Conservation (phyloP, 257 asterid species). For the Solanum megistacrolobum region DNA sequence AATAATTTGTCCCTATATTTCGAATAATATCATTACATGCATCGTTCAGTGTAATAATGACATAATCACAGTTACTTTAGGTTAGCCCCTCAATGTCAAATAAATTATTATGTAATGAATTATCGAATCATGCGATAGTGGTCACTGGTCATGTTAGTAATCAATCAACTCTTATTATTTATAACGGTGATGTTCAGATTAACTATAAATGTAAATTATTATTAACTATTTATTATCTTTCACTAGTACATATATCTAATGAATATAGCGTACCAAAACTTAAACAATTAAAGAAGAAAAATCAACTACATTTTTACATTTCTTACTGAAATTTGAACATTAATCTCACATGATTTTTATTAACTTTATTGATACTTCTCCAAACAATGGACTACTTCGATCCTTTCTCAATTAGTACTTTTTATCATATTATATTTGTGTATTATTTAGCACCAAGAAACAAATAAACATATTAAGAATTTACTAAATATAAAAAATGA, state of each 20-base stretch:
- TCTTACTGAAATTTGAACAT: not conserved
- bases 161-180: not conserved
- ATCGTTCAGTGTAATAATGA: not conserved
- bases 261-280: not conserved
- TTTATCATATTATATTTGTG: not conserved
- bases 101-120: not conserved
- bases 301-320: not conserved
- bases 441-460: not conserved
- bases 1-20: not conserved
- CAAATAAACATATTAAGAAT: not conserved
- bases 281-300: not conserved
- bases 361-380: not conserved
- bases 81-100: not conserved
- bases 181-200: accelerated
- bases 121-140: not conserved
- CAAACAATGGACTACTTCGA: not conserved
- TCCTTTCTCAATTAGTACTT: not conserved
- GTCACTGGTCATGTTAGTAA: not conserved
- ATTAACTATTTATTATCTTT: not conserved
- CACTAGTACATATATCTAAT: not conserved
- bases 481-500: not conserved
- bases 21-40: not conserved
- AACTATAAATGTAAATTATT: not conserved
- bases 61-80: not conserved
- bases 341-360: not conserved